These are phyloP conservation scores for Phyllosticta citriasiana DNA, from an alignment of 2,329 filamentous ascomycete species.

Conservation along the genomic window DNA sequence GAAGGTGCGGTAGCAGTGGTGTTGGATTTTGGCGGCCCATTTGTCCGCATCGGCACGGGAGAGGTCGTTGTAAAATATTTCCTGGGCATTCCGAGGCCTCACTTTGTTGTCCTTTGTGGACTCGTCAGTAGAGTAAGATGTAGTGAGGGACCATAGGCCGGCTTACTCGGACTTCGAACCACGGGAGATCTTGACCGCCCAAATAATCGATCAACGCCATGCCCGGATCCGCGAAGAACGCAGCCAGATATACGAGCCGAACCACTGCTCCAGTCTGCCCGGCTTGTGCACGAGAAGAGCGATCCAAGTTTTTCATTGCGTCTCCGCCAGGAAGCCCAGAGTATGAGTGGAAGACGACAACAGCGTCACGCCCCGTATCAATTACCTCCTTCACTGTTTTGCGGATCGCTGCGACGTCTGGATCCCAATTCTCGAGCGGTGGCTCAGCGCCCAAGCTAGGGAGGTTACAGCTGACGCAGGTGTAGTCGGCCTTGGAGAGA, in stretches of 20 bases:
- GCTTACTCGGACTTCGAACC: slow-evolving; percentile 11
- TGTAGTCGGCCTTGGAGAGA: slow-evolving; percentile 24
- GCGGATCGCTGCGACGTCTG: slow-evolving; percentile 26
- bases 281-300: neutral
- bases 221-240: neutral
- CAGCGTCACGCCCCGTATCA: slow-evolving; percentile 30
- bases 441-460: slow-evolving; percentile 19
- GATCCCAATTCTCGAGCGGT: slow-evolving; percentile 20
- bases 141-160: neutral
- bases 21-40: slow-evolving; percentile 15
- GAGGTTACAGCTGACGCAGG: slow-evolving; percentile 19
- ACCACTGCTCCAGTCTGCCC: neutral
- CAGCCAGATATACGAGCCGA: slow-evolving; percentile 3
- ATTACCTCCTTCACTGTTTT: slow-evolving; percentile 25
- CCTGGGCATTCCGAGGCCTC: neutral
- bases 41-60: slow-evolving; percentile 15
- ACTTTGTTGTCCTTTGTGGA: slow-evolving; percentile 5
- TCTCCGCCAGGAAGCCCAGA: slow-evolving; percentile 32
- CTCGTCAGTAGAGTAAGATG: neutral
- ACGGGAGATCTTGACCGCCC: slow-evolving; percentile 2
- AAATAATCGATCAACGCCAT: neutral
- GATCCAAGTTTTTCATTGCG: slow-evolving; percentile 12
- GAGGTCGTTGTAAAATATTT: slow-evolving; percentile 23
- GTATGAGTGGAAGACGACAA: slow-evolving; percentile 37
- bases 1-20: slow-evolving; percentile 21